These are phyloP conservation scores for Centrapalus pauciflorus DNA, from an alignment of 129 eudicot species.

Conservation along the genomic window DNA sequence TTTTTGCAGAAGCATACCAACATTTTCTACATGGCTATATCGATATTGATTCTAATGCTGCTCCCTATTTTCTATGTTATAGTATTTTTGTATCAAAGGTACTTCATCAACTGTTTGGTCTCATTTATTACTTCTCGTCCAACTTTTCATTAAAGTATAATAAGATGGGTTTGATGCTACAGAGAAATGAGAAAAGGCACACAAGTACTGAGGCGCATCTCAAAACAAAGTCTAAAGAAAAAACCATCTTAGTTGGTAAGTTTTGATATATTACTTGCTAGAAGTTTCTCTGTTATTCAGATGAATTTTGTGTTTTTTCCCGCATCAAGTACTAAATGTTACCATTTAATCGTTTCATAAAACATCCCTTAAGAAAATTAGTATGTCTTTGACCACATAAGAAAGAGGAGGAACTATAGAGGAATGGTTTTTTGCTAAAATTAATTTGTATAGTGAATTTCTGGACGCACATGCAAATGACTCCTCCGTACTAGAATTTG, in stretches of 20 bases:
- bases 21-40: conserved; percentile 60
- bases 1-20: conserved; percentile 73
- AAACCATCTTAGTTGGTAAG: conserved; percentile 63
- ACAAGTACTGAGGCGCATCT: conserved; percentile 62
- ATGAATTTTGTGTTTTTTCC: not conserved
- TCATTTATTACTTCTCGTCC: not conserved
- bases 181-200: conserved; percentile 72
- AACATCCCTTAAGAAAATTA: not conserved
- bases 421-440: not conserved
- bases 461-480: not conserved
- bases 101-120: conserved; percentile 8
- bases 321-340: not conserved
- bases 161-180: conserved; percentile 21
- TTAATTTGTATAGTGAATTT: not conserved
- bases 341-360: not conserved
- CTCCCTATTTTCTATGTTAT: conserved; percentile 71
- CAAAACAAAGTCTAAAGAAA: conserved; percentile 57
- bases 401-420: not conserved
- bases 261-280: not conserved
- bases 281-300: not conserved
- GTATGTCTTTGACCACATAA: not conserved
- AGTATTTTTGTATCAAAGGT: conserved; percentile 82
- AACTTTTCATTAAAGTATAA: conserved; percentile 1
- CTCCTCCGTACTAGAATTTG: not conserved
- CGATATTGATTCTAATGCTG: conserved; percentile 67